These are phyloP conservation scores for Hygrophorus russula DNA, from an alignment of 768 basidiomycete genomes.

Conservation along the genomic window DNA sequence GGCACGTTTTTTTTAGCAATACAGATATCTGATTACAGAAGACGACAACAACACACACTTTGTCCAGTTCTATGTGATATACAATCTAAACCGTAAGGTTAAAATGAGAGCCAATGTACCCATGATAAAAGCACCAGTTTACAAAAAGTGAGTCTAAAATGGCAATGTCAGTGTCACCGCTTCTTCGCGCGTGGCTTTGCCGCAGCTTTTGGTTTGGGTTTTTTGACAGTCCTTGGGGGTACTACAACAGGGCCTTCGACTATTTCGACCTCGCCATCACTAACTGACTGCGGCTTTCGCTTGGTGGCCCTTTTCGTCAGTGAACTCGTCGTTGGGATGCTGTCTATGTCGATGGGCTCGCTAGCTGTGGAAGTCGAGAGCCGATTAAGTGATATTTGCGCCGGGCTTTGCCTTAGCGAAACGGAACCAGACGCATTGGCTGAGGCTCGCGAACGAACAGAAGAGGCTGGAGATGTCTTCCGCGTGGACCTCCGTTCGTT, in stretches of 20 bases:
- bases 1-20: conserved; percentile 36
- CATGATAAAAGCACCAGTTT: background rate
- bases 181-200: conserved; percentile 32
- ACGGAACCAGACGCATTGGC: conserved; percentile 23
- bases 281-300: conserved; percentile 33
- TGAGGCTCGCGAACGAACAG: conserved; percentile 30
- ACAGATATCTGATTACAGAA: conserved; percentile 4
- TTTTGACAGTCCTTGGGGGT: conserved; percentile 17
- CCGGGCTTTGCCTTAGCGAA: conserved; percentile 45
- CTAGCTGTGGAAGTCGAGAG: conserved; percentile 32
- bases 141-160: background rate
- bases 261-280: conserved; percentile 48
- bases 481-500: conserved; percentile 16
- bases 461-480: conserved; percentile 32
- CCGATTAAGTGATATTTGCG: conserved; percentile 25
- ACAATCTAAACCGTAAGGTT: background rate
- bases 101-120: background rate
- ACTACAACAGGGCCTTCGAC: conserved; percentile 31
- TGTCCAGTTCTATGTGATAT: too few relatives aligned
- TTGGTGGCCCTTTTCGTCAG: conserved; percentile 27
- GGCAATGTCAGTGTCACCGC: conserved; percentile 15
- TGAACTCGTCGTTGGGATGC: conserved; percentile 13
- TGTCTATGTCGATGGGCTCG: conserved; percentile 34
- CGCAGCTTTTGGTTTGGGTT: conserved; percentile 20
- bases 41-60: too few relatives aligned